Evolutionary conservation across 1,284 basidiomycete genomes (phyloP), one percentile per base, ranked within the genome.

Genomic region (Naganishia albida): DNA sequence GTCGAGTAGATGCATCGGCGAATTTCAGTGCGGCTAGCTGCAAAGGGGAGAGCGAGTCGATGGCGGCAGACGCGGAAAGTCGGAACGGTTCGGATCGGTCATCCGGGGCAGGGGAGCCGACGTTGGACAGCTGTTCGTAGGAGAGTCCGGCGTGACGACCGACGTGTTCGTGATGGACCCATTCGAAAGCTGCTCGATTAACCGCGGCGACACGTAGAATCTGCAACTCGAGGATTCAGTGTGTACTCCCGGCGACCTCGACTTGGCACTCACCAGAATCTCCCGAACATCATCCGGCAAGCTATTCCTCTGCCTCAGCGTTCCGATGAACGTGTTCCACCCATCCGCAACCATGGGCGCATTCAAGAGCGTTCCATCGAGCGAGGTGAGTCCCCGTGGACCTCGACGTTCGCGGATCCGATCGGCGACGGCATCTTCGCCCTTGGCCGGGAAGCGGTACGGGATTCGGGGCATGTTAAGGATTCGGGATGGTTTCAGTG

Each of bases 301-400:
- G 55, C 74, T 75, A 63, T 75, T 80, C 56, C 73, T 72, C 40
- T 72, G 78, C 25, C 80, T 67, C 7, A 80, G 72, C 0, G 79
- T 76, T 7, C 80, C 80, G 13, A 81, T 71, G 3, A 81, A 74
- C 15, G 71, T 72, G 69, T 80, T 80, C 80, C 80, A 81, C n/a
- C 80, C 80, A 53, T 70, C 65, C 3, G 67, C 67, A 7, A 68
- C 65, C 49, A 46, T 57, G 1, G 67, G 74, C 3, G 78, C 76
- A 64, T 81, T 78, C 68, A 81, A 72, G 28, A 81, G 69, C 16
- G 74, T 74, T 50, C 77, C 77, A 68, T 81, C 80, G 54, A 81
- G 73, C 16, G 79, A 73, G 4, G 77, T 81, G 23, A 81, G 70
- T 10, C 78, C 80, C 15, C 80, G 72, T 12, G 74, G 72, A 3